A percentile compares a stretch with the other conserved stretches of the same genome.
phyloP scores from a whole-genome alignment of 352 stramenopile genomes.

The Chrysophaeum taylorii region DNA sequence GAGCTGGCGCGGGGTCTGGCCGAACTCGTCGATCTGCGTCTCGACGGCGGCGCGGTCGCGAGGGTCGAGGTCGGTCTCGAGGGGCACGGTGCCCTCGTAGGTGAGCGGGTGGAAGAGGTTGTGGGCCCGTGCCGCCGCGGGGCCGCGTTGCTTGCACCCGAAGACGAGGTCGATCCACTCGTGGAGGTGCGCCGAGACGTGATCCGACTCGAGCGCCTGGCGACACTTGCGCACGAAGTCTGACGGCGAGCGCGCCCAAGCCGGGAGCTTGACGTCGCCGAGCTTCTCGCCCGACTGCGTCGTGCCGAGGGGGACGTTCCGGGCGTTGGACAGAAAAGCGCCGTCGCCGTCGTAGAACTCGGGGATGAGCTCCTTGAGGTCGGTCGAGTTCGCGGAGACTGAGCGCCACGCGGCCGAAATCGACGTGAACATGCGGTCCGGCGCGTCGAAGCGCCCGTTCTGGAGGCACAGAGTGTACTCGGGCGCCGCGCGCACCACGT shows the following conservation, averaged over 20 bases:
- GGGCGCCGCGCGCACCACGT: conserved; percentile 41
- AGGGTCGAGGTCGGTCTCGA: conserved; percentile 53
- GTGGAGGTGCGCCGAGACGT: conserved; percentile 81
- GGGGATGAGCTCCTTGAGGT: conserved; percentile 71
- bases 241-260: conserved; percentile 74
- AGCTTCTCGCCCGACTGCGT: conserved; percentile 59
- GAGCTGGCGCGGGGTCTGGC: conserved; percentile 37
- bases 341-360: conserved; percentile 59
- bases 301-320: conserved; percentile 58
- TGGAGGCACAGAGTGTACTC: conserved; percentile 75
- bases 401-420: conserved; percentile 50
- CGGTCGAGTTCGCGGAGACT: conserved; percentile 54
- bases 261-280: conserved; percentile 82
- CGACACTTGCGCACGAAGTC: conserved; percentile 89
- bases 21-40: conserved; percentile 69
- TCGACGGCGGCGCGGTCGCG: conserved; percentile 71
- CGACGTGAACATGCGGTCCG: conserved; percentile 65
- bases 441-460: conserved; percentile 69
- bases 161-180: conserved; percentile 98
- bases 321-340: conserved; percentile 64
- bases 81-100: conserved; percentile 80
- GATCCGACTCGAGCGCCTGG: conserved; percentile 84
- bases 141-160: conserved; percentile 83
- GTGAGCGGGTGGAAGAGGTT: conserved; percentile 96
- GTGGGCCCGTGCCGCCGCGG: conserved; percentile 76